phyloP scores from a whole-genome alignment of 139 green algal species.

The Tetradesmus obliquus region DNA sequence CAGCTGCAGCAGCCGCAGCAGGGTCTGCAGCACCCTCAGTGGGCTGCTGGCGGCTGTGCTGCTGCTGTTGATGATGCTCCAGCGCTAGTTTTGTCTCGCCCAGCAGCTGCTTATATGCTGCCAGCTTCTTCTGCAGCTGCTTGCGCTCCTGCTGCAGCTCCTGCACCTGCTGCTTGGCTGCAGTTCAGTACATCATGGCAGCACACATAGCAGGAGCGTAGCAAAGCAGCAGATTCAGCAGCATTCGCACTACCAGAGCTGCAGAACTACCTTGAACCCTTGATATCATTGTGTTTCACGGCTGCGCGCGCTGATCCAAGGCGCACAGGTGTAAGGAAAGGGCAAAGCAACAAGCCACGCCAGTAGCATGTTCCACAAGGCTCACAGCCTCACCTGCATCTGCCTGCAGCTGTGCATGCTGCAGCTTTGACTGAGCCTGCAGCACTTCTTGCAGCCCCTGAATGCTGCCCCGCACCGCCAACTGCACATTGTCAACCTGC shows the following conservation, averaged over 20 bases:
- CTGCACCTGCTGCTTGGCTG: constrained; percentile 42
- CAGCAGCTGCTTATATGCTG: constrained; percentile 41
- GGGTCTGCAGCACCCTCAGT: neutral
- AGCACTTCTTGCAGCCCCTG: constrained; percentile 35
- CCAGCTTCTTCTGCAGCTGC: constrained; percentile 50
- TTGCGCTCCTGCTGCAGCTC: constrained; percentile 27
- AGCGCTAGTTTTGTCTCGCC: neutral
- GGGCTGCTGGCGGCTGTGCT: constrained; percentile 2
- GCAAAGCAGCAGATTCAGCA: neutral
- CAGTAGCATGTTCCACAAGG: neutral
- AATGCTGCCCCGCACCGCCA: constrained; percentile 39
- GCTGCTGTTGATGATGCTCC: neutral
- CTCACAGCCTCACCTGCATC: constrained; percentile 4
- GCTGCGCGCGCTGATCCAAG: too few relatives aligned
- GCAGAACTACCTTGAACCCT: too few relatives aligned
- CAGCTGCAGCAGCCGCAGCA: neutral
- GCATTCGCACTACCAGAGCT: too few relatives aligned
- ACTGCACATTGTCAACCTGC: constrained; percentile 16
- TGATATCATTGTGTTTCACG: too few relatives aligned
- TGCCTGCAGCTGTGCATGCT: constrained; percentile 29
- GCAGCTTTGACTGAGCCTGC: constrained; percentile 29
- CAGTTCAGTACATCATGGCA: neutral
- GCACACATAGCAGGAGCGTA: neutral
- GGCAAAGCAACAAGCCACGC: neutral
- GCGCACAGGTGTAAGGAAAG: neutral